phyloP scores from a whole-genome alignment of 2,329 filamentous ascomycete species.

The Aureobasidium sp. region DNA sequence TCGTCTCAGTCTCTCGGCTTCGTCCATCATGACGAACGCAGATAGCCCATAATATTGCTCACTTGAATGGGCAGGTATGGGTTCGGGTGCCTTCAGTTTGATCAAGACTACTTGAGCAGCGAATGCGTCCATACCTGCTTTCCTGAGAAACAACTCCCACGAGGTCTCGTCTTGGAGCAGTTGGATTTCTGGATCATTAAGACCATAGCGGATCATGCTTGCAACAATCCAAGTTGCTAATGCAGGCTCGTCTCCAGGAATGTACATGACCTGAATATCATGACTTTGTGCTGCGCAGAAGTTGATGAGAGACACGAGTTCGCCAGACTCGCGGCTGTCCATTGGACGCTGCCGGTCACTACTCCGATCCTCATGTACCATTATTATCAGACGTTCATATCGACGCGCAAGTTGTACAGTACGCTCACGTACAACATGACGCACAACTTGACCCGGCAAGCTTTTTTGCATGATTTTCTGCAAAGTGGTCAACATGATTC shows the following conservation, averaged over 20 bases:
- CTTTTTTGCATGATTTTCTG: slow-evolving; percentile 65
- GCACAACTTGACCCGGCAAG: slow-evolving; percentile 52
- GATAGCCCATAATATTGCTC: slow-evolving; percentile 39
- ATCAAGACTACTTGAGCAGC: slow-evolving; percentile 60
- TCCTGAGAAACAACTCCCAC: slow-evolving; percentile 62
- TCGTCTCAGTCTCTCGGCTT: slow-evolving; percentile 39
- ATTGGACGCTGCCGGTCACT: slow-evolving; percentile 17
- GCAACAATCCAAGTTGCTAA: slow-evolving; percentile 35
- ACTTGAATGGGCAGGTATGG: background rate
- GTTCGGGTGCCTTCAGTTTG: slow-evolving; percentile 31
- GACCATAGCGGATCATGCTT: slow-evolving; percentile 20
- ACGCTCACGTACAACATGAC: slow-evolving; percentile 46
- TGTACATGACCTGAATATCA: slow-evolving; percentile 32
- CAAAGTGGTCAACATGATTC: slow-evolving; percentile 63
- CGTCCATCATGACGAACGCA: slow-evolving; percentile 51
- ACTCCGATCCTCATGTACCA: slow-evolving; percentile 49
- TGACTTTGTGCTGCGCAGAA: slow-evolving; percentile 39
- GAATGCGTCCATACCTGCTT: slow-evolving; percentile 61
- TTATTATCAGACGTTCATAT: slow-evolving; percentile 61
- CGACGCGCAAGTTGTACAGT: slow-evolving; percentile 47
- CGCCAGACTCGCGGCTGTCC: slow-evolving; percentile 27
- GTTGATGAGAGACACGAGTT: slow-evolving; percentile 29
- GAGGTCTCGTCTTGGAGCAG: slow-evolving; percentile 47
- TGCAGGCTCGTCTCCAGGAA: slow-evolving; percentile 36
- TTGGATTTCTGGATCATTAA: slow-evolving; percentile 26